A percentile compares a stretch with the other conserved stretches of the same genome.
phyloP scores from a whole-genome alignment of 1,284 basidiomycete species.

The Pseudozyma tsukubaensis region DNA sequence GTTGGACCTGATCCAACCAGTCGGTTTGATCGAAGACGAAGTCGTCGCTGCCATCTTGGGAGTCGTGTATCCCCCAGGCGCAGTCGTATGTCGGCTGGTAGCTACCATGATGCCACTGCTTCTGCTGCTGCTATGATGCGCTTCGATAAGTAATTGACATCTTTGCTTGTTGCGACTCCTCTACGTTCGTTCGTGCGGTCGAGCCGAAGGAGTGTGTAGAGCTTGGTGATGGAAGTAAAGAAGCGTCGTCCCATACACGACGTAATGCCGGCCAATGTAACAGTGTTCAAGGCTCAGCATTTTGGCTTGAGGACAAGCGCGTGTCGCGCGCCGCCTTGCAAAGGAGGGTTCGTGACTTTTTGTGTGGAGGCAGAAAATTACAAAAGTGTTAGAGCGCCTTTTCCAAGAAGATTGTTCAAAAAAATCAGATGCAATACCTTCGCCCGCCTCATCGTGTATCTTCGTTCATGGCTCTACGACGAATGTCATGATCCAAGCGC shows the following conservation, averaged over 20 bases:
- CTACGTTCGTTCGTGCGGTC: too few relatives aligned
- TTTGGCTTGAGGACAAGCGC: background rate
- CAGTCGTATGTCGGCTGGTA: slow-evolving; percentile 1
- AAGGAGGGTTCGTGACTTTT: slow-evolving; percentile 1
- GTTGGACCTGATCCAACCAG: slow-evolving; percentile 45
- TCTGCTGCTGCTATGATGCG: too few relatives aligned
- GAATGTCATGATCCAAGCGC: too few relatives aligned
- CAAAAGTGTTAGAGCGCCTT: background rate
- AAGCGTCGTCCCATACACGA: background rate
- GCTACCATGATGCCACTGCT: background rate
- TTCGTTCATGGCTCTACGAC: too few relatives aligned
- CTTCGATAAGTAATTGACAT: too few relatives aligned
- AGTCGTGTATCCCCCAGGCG: background rate
- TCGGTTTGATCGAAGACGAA: slow-evolving; percentile 32
- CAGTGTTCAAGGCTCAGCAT: background rate
- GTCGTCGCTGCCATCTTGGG: slow-evolving; percentile 1
- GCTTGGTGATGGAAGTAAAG: background rate
- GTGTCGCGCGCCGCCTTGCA: slow-evolving; percentile 4
- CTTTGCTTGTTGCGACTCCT: too few relatives aligned
- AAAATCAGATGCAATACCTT: too few relatives aligned
- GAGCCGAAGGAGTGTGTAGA: background rate
- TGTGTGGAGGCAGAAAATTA: slow-evolving; percentile 4
- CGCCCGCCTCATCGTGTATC: too few relatives aligned
- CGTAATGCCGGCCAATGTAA: background rate
- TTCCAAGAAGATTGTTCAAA: too few relatives aligned